Base-by-base conservation (phyloP, 2,329 filamentous ascomycete species). In the Aspergillus viridinutans region DNA sequence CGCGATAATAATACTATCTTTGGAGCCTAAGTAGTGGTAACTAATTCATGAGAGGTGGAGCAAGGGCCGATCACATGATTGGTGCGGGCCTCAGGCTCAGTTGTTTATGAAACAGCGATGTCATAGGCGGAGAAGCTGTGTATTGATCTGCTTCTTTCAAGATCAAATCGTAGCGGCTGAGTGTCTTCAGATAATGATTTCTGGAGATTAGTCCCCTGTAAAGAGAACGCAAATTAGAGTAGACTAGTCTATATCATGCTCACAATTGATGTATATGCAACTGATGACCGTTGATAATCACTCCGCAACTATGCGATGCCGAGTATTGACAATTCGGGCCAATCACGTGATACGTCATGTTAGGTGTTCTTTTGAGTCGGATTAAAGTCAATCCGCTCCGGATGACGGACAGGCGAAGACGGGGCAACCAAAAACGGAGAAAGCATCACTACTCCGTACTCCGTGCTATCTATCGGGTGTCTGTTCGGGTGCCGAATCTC, bases 1-100 rank as follows among this genome's bases (percentile, higher is more conserved):
- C 26, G 52, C 23, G 50, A 50, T 52, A 47, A 51, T 21, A 28
- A 59, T 14, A 26, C 6, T 23, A 61, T 59, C 28, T 53, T 64
- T 57, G 62, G 57, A 59, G 62, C 62, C 62, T 64, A 60, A 58
- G 58, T 35, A 47, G 25, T 48, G 10, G 43, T 49, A 51, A 43
- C 53, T 53, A 48, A 49, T 47, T 48, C 57, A 57, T 62, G 55
- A 49, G 42, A 55, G 57, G 56, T 52, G 56, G 61, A 61, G 58
- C 23, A 40, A 50, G 50, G 48, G 40, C 54, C 49, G 50, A 61
- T 65, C 63, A 65, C 63, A 65, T 65, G 63, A 63, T 52, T 42
- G 3, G n/a, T 12, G 20, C 20, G 43, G 23, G 43, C 43, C 43
- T 47, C 52, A 38, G 43, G 29, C 49, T 51, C 20, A 49, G 26